Conservation (phyloP, 768 basidiomycete genomes). For the Pisolithus marmoratus region DNA sequence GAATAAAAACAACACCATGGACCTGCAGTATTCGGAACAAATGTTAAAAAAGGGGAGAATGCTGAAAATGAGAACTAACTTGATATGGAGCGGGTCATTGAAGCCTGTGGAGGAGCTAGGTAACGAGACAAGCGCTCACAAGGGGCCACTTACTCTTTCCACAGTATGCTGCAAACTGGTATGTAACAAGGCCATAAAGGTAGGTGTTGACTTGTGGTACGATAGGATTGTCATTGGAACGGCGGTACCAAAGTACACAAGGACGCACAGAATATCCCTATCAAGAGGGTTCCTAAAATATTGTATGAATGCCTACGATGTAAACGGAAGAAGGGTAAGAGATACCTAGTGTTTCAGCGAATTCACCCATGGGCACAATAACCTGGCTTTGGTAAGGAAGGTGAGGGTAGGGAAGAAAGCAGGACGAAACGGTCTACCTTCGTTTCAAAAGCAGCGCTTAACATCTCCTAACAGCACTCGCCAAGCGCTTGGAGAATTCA, state of each 20-base stretch:
- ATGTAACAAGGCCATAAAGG: conserved; percentile 38
- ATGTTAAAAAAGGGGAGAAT: not conserved
- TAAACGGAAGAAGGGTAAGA: not conserved
- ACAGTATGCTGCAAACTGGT: conserved; percentile 37
- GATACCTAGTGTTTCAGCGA: conserved; percentile 2
- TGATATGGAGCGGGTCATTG: conserved; percentile 9
- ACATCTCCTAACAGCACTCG: no score
- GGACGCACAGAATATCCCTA: conserved; percentile 20
- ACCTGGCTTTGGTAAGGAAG: no score
- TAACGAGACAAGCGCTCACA: not conserved
- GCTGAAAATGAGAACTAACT: conserved; percentile 1
- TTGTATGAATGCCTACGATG: not conserved
- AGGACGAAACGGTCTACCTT: no score
- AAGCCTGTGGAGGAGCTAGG: conserved; percentile 4
- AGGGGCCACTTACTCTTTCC: conserved; percentile 9
- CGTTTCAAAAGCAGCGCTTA: no score
- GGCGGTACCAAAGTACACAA: not conserved
- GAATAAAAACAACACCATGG: conserved; percentile 13
- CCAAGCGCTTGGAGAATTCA: no score
- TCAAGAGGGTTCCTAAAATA: conserved; percentile 11
- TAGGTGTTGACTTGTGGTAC: conserved; percentile 16
- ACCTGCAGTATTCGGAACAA: not conserved
- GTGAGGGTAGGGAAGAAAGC: no score
- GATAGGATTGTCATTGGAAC: not conserved
- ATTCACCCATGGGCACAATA: not conserved